phyloP scores from a whole-genome alignment of 768 basidiomycete genomes.

The Lentinula sp. region DNA sequence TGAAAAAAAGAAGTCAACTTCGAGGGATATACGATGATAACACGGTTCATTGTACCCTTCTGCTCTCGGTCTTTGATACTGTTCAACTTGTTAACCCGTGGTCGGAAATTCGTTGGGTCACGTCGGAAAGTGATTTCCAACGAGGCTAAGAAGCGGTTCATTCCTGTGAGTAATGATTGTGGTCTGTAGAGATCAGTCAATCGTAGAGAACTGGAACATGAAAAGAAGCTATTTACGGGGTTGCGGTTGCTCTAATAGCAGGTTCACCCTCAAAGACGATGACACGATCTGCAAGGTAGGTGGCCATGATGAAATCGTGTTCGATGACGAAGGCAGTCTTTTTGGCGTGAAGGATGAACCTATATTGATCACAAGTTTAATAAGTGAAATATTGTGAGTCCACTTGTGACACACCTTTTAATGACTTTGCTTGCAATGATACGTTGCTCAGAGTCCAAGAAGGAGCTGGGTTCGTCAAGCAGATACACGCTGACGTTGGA shows the following conservation, averaged over 20 bases:
- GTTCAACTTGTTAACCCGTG: conserved; percentile 80
- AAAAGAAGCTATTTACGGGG: conserved; percentile 54
- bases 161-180: conserved; percentile 89
- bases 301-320: conserved; percentile 99
- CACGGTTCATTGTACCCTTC: conserved; percentile 46
- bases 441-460: conserved; percentile 99
- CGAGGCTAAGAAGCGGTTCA: conserved; percentile 96
- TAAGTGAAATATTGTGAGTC: neutral
- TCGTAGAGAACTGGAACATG: neutral
- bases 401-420: conserved; percentile 58
- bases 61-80: conserved; percentile 88
- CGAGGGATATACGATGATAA: neutral
- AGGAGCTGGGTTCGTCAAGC: conserved; percentile 92
- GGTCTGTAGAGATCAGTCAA: conserved; percentile 45
- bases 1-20: conserved; percentile 19
- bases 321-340: conserved; percentile 99
- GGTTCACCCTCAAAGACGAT: conserved; percentile 90
- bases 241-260: conserved; percentile 83
- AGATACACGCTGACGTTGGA: conserved; percentile 85
- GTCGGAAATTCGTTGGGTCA: conserved; percentile 92
- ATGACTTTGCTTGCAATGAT: conserved; percentile 98
- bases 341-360: conserved; percentile 93
- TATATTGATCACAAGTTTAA: conserved; percentile 15
- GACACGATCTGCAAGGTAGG: conserved; percentile 96
- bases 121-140: conserved; percentile 97